phyloP scores from a whole-genome alignment of 129 eudicot genomes.

The Logfia minima region DNA sequence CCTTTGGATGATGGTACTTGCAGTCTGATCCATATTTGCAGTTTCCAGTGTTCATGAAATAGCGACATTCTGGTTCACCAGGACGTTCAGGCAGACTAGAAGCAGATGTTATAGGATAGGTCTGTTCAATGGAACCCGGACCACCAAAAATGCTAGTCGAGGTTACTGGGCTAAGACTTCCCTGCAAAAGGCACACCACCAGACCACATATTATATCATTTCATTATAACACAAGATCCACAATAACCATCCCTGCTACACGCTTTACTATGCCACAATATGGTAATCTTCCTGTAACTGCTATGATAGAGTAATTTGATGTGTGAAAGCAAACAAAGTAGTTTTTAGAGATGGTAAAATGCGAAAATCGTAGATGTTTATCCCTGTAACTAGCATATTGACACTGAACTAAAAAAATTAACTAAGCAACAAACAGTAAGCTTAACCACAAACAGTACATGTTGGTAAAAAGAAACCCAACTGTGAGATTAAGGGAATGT shows the following conservation, averaged over 20 bases:
- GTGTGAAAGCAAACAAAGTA: not conserved
- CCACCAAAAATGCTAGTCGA: conserved; percentile 41
- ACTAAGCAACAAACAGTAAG: not conserved
- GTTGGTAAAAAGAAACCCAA: not conserved
- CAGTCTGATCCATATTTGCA: conserved; percentile 89
- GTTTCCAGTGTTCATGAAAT: conserved; percentile 74
- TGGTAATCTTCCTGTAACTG: not conserved
- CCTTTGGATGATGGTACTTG: conserved; percentile 87
- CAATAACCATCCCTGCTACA: no score
- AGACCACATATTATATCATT: conserved; percentile 8
- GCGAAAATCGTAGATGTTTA: not conserved
- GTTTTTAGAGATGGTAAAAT: not conserved
- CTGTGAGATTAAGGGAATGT: not conserved
- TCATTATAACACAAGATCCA: not conserved
- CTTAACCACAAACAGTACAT: not conserved
- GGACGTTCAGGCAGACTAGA: conserved; percentile 84
- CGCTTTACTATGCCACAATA: not conserved
- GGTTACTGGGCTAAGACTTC: conserved; percentile 50
- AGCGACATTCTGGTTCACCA: conserved; percentile 84
- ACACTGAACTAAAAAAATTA: not conserved
- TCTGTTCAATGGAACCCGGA: conserved; percentile 39
- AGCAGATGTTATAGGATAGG: conserved; percentile 30
- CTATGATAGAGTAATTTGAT: not conserved
- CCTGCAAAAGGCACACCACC: conserved; percentile 32
- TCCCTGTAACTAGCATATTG: not conserved